These are phyloP conservation scores for Colletotrichum gigasporum DNA, from an alignment of 2,329 filamentous ascomycete genomes.

Conservation along the genomic window DNA sequence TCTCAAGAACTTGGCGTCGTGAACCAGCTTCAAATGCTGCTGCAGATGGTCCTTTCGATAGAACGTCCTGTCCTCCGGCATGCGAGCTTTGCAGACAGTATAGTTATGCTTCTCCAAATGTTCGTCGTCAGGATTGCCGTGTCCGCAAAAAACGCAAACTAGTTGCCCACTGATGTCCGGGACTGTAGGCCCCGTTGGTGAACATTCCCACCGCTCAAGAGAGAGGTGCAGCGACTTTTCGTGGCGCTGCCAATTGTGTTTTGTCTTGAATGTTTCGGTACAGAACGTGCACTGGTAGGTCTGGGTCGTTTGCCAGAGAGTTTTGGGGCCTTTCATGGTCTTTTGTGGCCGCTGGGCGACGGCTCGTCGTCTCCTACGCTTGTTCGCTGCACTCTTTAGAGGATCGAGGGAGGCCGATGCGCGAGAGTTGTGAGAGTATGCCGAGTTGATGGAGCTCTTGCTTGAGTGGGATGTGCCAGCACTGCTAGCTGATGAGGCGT, in stretches of 20 bases:
- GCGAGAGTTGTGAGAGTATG: conserved; percentile 23
- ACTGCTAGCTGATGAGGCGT: conserved; percentile 34
- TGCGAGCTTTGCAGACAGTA: conserved; percentile 58
- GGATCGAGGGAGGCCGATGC: background rate
- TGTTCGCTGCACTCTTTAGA: background rate
- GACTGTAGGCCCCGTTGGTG: conserved; percentile 35
- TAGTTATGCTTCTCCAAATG: conserved; percentile 51
- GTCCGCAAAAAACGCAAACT: conserved; percentile 50
- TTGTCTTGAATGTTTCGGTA: conserved; percentile 54
- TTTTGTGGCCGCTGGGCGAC: background rate
- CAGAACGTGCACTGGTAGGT: conserved; percentile 56
- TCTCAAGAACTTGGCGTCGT: conserved; percentile 14
- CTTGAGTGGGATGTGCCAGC: conserved; percentile 30
- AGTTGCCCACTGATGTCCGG: conserved; percentile 45
- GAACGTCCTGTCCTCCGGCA: conserved; percentile 51
- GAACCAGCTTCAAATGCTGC: conserved; percentile 45
- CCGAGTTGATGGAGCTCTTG: conserved; percentile 28
- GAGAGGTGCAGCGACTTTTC: conserved; percentile 55
- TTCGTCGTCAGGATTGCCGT: conserved; percentile 38
- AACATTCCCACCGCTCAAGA: conserved; percentile 57
- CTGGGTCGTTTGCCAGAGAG: conserved; percentile 5
- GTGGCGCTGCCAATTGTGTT: conserved; percentile 59
- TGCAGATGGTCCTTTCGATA: conserved; percentile 55
- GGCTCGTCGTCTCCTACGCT: conserved; percentile 10
- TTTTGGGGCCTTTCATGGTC: background rate